A percentile compares a stretch with the other conserved stretches of the same genome.
Evolutionary conservation across 2,329 filamentous ascomycete species (phyloP).

Genomic region (Cadophora luteo-olivacea): DNA sequence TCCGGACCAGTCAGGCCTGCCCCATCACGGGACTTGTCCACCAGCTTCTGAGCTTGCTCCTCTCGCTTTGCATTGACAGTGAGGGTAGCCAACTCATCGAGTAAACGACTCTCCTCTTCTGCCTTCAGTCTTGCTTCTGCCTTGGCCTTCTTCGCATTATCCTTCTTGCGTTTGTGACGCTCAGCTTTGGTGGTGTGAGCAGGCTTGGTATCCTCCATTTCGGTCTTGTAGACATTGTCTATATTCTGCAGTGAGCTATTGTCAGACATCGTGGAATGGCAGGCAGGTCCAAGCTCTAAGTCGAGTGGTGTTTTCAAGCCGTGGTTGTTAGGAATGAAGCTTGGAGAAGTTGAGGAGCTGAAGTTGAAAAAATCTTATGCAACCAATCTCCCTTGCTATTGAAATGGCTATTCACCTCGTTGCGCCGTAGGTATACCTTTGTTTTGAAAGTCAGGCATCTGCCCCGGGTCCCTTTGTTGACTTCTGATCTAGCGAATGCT

Average conservation of each 20-base stretch:
- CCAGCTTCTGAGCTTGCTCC: background rate
- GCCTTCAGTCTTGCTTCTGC: constrained; percentile 3
- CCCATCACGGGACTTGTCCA: background rate
- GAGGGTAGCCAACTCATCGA: background rate
- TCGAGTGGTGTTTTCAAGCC: no score
- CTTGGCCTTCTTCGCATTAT: constrained; percentile 11
- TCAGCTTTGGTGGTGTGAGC: background rate
- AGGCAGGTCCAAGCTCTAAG: no score
- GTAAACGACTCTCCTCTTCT: background rate
- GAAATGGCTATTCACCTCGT: background rate
- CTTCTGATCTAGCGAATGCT: background rate
- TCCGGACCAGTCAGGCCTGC: background rate
- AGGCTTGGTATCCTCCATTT: background rate
- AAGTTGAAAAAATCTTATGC: no score
- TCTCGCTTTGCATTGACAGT: background rate
- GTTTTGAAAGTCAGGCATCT: background rate
- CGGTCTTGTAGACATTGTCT: no score
- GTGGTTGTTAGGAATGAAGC: no score
- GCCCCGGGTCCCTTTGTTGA: background rate
- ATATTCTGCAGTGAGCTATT: background rate
- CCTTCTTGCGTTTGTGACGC: constrained; percentile 15
- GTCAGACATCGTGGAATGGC: background rate
- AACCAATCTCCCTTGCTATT: background rate
- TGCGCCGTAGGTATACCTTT: background rate
- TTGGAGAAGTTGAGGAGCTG: no score